Evolutionary conservation across 352 stramenopile species (phyloP).

Genomic region (Phytophthora melonis): DNA sequence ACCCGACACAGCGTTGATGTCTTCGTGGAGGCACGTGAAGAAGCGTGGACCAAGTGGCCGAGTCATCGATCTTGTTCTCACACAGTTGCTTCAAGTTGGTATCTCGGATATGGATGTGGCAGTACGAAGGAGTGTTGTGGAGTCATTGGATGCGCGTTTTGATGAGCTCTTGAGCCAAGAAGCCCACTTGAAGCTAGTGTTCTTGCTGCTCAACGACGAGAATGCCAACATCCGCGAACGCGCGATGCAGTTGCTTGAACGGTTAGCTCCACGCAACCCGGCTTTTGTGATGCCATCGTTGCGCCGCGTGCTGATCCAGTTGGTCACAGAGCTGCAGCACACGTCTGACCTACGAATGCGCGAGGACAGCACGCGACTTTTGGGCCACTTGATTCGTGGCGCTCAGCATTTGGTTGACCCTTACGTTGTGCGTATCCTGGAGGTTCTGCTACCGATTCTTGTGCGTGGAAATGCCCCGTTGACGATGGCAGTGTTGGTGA

Average conservation of each 20-base stretch:
- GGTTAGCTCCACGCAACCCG: conserved; percentile 95
- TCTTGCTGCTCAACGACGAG: conserved; percentile 97
- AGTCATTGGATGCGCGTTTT: conserved; percentile 93
- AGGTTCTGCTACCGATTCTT: conserved; percentile 89
- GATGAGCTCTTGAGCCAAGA: conserved; percentile 94
- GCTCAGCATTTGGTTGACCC: conserved; percentile 90
- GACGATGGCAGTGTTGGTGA: conserved; percentile 78
- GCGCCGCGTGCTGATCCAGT: conserved; percentile 93
- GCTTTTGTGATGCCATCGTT: conserved; percentile 96
- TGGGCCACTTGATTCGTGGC: conserved; percentile 85
- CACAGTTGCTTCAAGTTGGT: conserved; percentile 92
- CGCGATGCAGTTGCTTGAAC: conserved; percentile 94
- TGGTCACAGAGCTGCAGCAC: conserved; percentile 96
- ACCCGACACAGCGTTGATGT: conserved; percentile 31
- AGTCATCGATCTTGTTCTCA: conserved; percentile 95
- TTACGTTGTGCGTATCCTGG: conserved; percentile 80
- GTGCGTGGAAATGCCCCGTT: conserved; percentile 85
- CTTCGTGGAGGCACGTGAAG: conserved; percentile 70
- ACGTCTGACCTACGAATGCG: conserved; percentile 85
- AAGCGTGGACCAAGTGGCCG: conserved; percentile 86
- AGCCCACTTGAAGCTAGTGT: conserved; percentile 93
- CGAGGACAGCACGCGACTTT: conserved; percentile 91
- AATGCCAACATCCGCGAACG: conserved; percentile 87
- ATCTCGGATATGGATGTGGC: conserved; percentile 93
- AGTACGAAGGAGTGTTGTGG: conserved; percentile 95